Evolutionary conservation across 305 asterid species (phyloP).

Genomic region (Striga hermonthica): DNA sequence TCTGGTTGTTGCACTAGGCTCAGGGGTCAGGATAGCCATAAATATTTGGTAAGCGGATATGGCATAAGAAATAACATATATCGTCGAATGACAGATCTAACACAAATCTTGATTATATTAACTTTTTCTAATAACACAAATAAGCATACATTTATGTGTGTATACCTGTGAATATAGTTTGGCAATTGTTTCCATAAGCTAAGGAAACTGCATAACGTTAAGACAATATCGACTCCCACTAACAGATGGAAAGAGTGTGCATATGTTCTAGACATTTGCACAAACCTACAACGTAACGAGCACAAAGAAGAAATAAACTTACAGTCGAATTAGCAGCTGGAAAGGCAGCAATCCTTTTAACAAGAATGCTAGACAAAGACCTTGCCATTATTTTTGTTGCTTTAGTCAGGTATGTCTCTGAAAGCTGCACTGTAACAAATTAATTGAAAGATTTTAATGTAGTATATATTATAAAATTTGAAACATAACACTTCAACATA

Average conservation of each 20-base stretch:
- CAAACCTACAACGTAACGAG: not conserved
- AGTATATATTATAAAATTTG: no score
- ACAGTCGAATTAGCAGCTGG: constrained; percentile 50
- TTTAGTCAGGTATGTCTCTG: constrained; percentile 19
- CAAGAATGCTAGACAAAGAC: constrained; percentile 51
- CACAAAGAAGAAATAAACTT: constrained; percentile 32
- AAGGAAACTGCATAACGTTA: no score
- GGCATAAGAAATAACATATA: no score
- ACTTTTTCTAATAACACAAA: no score
- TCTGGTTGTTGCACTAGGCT: no score
- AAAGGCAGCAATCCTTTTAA: constrained; percentile 43
- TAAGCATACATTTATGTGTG: no score
- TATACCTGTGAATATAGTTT: no score
- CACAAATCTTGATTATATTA: no score
- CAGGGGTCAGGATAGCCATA: no score
- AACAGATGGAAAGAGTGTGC: not conserved
- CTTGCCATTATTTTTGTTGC: constrained; percentile 48
- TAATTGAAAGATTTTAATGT: constrained; percentile 8
- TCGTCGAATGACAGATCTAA: no score
- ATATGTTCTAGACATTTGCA: not conserved
- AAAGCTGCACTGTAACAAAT: constrained; percentile 30
- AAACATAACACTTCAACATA: not conserved
- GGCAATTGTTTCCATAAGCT: no score
- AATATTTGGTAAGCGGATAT: no score
- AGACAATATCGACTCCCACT: not conserved